Evolutionary conservation across 306 rosid species (phyloP).

Genomic region (Quercus engelmannii): DNA sequence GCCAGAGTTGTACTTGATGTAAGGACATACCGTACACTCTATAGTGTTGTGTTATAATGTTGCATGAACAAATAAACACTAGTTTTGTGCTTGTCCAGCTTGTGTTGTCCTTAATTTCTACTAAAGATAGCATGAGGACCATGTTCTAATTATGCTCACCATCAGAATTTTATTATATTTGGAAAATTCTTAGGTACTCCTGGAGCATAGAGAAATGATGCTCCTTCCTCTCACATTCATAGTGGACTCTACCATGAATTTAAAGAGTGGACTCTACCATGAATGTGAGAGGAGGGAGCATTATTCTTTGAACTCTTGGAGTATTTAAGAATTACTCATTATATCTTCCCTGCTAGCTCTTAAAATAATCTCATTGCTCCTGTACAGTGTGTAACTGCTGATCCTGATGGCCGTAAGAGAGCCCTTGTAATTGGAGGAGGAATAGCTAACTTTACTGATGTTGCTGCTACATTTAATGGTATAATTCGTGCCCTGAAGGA

Average conservation of each 20-base stretch:
- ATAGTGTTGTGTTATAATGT: not conserved
- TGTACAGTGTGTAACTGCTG: slow-evolving; percentile 85
- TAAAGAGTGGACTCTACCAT: no score
- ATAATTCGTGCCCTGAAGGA: slow-evolving; percentile 89
- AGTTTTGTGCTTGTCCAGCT: not conserved
- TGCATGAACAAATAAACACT: not conserved
- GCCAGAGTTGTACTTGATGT: slow-evolving; percentile 98
- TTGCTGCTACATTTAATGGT: slow-evolving; percentile 93
- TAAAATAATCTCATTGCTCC: slow-evolving; percentile 21
- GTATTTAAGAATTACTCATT: not conserved
- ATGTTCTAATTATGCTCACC: slow-evolving; percentile 4
- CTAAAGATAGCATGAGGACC: not conserved
- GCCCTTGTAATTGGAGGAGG: slow-evolving; percentile 98
- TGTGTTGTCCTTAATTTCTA: not conserved
- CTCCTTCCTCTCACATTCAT: no score
- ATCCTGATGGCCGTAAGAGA: slow-evolving; percentile 82
- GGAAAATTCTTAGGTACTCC: no score
- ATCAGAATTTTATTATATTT: not conserved
- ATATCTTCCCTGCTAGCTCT: not conserved
- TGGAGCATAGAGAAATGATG: no score
- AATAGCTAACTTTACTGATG: slow-evolving; percentile 94
- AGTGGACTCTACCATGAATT: no score
- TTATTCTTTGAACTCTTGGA: no score
- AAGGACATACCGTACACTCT: slow-evolving; percentile 23
- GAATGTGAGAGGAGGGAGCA: no score